Base-by-base conservation (phyloP, 345 rosid species). In the Camelina hispida region DNA sequence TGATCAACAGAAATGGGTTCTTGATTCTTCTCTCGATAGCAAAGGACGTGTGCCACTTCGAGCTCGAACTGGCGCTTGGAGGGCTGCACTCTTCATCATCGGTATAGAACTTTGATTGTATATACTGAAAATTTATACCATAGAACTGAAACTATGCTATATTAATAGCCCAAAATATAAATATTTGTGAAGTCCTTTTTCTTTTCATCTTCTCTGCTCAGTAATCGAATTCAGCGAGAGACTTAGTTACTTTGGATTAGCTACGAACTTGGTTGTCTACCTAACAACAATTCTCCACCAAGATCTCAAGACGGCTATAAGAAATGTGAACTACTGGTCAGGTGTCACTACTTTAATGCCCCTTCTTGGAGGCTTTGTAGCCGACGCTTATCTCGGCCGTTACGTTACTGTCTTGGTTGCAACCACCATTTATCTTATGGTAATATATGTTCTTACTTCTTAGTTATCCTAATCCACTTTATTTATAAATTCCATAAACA, bases 341-440 rank as follows among this genome's bases (percentile, higher is more conserved):
- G 97, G 97, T 38, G 93, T 91, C 70, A 95, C 99, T 4, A 87
- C 99, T 1, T 68, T 95, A 64, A 90, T 92, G 93, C 99, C 99
- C 15, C 87, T 95, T 1, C 12, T 91, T n/a, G 99, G 99, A 3
- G 99, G 97, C n/a, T 91, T 95, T 83, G 50, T 90, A 20, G 99
- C 99, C 6, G 99, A 92, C 61, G 88, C 97, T 62, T 90, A 86
- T 79, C 73, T 87, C 42, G 97, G 99, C 65, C 88, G 97, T 34
- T 95, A 80, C 77, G 43, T 67, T 25, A 87, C 96, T 1, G 89
- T 90, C 71, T 71, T 95, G 10, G 62, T 66, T 56, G 85, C 99
- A 7, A 68, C 88, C 43, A 8, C 84, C 44, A 18, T 87, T 63
- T 91, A 94, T 62, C 87, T 91, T 67, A 37, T 86, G 89, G 98